Percentiles rank a stretch among this genome's conserved stretches.
Conservation (phyloP, 176 grass and related monocot species). For the Aegilops bicornis region DNA sequence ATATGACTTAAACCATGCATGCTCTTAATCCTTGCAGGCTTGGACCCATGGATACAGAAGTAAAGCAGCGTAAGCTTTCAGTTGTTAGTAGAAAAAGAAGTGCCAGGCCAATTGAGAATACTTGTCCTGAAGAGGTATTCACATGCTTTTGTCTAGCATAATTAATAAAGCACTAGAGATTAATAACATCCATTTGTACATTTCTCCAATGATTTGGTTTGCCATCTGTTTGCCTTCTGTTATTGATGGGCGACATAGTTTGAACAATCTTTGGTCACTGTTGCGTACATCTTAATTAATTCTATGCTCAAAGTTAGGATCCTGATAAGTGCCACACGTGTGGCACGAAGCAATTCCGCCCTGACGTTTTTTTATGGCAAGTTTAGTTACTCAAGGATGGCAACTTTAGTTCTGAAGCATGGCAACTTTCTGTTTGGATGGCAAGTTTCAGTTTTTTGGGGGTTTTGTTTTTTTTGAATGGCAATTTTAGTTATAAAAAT, state of each 20-base stretch:
- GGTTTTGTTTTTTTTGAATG: too few relatives aligned
- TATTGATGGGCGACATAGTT: background rate
- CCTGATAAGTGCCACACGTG: too few relatives aligned
- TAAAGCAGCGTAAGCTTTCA: conserved; percentile 58
- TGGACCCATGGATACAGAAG: conserved; percentile 85
- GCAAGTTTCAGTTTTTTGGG: too few relatives aligned
- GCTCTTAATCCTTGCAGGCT: conserved; percentile 51
- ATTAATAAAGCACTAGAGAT: background rate
- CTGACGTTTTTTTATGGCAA: too few relatives aligned
- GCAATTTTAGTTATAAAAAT: too few relatives aligned
- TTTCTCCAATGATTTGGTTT: conserved; percentile 8
- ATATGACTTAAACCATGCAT: conserved; percentile 3
- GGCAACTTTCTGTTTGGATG: too few relatives aligned
- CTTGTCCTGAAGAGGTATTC: conserved; percentile 72
- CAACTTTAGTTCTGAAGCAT: too few relatives aligned
- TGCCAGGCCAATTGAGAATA: conserved; percentile 68
- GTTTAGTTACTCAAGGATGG: too few relatives aligned
- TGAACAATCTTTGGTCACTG: background rate
- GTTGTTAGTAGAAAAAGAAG: conserved; percentile 47
- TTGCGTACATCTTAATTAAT: background rate
- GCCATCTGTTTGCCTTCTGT: background rate
- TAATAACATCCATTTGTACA: background rate
- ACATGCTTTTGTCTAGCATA: conserved; percentile 15
- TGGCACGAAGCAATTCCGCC: too few relatives aligned
- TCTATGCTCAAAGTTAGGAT: background rate